Base-by-base conservation (phyloP, 2,329 filamentous ascomycete species). In the Xylariaceae sp. region DNA sequence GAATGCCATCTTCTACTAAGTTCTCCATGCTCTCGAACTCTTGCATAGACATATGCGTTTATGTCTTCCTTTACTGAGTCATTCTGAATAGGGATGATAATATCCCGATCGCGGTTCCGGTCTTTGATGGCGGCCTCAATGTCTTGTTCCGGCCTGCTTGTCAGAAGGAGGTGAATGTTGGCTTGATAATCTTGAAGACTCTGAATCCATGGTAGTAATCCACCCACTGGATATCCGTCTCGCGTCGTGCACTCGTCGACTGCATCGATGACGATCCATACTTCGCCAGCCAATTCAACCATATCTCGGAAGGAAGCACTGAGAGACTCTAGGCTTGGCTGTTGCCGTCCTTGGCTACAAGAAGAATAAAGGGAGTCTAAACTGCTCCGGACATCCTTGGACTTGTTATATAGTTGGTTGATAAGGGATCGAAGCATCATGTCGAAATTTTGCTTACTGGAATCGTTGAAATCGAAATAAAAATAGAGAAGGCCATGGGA, bases 391-490 rank as follows among this genome's bases (percentile, higher is more conserved):
- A 65, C 45, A 11, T 44, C 43, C 11, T 46, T n/a, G 39, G 23
- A 16, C 11, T 53, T 63, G 19, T 63, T 36, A 43, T 67, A 68
- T 2, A 78, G 61, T 50, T 79, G 76, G 14, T 34, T 56, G 8
- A 77, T 43, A 3, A 79, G 61, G 9, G 75, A 77, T 16, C 71
- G 69, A 1, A 78, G 11, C 66, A 76, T 71, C 0, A 66, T 60
- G 14, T 73, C 68, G 4, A 70, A 40, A 0, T 61, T 36, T 53
- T 76, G 74, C 46, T 78, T 79, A 24, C 67, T 44, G 0, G 6
- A 34, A 45, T 78, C 69, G 4, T 69, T 76, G 63, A 78, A 79
- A 49, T 72, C 70, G 43, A 76, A 76, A 55, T 72, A 75, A 60
- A 74, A 76, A 47, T 74, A 75, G 2, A 67, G 29, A 6, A 65